These are phyloP conservation scores for Botrytis aclada DNA, from an alignment of 2,329 filamentous ascomycete species.

Conservation along the genomic window DNA sequence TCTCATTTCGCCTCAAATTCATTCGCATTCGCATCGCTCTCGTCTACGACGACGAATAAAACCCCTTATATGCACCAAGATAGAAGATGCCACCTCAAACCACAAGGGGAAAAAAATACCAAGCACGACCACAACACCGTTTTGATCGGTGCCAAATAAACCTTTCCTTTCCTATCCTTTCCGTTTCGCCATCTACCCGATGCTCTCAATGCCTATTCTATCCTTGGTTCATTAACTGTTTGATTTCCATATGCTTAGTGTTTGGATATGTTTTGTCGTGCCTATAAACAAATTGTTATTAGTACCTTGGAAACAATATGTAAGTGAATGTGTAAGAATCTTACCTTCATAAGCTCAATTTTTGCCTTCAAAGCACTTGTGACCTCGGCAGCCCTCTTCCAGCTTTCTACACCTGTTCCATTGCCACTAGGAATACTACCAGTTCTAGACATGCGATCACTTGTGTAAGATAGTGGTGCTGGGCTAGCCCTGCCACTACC, in stretches of 20 bases:
- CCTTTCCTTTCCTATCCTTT: conserved; percentile 12
- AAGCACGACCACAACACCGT: conserved; percentile 21
- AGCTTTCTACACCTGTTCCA: conserved; percentile 75
- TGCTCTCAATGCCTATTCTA: conserved; percentile 6
- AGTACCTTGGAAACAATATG: conserved; percentile 2
- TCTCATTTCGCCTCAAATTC: conserved; percentile 4
- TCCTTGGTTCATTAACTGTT: conserved; percentile 14
- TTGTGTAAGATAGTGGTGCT: conserved; percentile 28
- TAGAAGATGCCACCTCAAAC: conserved; percentile 13
- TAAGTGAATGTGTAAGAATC: conserved; percentile 24
- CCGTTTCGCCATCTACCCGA: conserved; percentile 14
- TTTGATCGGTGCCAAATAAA: conserved; percentile 17
- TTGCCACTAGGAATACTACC: conserved; percentile 37
- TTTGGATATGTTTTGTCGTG: conserved; percentile 50
- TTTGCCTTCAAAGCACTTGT: conserved; percentile 95
- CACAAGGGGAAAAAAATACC: conserved; percentile 15
- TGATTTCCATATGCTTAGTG: conserved; percentile 29
- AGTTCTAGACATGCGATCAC: conserved; percentile 27
- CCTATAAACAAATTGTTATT: conserved; percentile 38
- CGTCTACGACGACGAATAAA: not conserved
- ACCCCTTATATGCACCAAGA: conserved; percentile 12
- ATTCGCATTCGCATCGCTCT: conserved; percentile 1
- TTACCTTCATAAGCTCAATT: conserved; percentile 96
- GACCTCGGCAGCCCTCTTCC: conserved; percentile 95
- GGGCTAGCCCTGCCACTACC: conserved; percentile 38